phyloP scores from a whole-genome alignment of 192 early-diverging fungal genomes.

The Coemansia sp. region DNA sequence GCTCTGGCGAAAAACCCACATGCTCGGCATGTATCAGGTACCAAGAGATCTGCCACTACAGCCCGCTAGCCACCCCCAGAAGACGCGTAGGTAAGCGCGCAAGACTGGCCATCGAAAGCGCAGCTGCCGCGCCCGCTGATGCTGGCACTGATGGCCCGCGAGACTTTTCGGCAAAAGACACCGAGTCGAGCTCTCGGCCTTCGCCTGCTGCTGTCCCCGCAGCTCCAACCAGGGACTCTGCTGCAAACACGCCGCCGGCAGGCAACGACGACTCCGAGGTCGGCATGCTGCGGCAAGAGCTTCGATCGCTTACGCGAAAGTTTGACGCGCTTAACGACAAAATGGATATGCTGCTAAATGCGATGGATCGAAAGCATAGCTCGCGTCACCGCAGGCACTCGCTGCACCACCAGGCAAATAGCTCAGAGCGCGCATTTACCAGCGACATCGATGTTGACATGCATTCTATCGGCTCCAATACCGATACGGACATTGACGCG shows the following conservation, averaged over 20 bases:
- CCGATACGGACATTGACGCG: background rate
- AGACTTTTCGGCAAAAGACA: background rate
- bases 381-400: background rate
- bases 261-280: constrained; percentile 13
- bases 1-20: constrained; percentile 52
- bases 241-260: background rate
- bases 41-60: constrained; percentile 55
- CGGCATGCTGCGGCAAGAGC: constrained; percentile 21
- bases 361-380: constrained; percentile 16
- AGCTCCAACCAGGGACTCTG: background rate
- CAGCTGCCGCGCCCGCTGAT: background rate
- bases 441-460: constrained; percentile 10
- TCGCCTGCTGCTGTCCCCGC: background rate
- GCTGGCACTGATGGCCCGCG: background rate
- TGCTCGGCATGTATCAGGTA: constrained; percentile 52
- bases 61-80: constrained; percentile 49
- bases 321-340: constrained; percentile 36
- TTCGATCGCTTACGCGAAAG: constrained; percentile 26
- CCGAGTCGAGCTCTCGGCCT: constrained; percentile 3
- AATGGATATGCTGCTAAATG: constrained; percentile 26
- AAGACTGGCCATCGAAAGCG: constrained; percentile 4
- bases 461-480: constrained; percentile 11
- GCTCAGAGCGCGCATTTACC: background rate
- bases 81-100: constrained; percentile 35
- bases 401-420: background rate